A percentile compares a stretch with the other conserved stretches of the same genome.
These are phyloP conservation scores for Neurospora sp. DNA, from an alignment of 495 filamentous ascomycete genomes.

Conservation along the genomic window DNA sequence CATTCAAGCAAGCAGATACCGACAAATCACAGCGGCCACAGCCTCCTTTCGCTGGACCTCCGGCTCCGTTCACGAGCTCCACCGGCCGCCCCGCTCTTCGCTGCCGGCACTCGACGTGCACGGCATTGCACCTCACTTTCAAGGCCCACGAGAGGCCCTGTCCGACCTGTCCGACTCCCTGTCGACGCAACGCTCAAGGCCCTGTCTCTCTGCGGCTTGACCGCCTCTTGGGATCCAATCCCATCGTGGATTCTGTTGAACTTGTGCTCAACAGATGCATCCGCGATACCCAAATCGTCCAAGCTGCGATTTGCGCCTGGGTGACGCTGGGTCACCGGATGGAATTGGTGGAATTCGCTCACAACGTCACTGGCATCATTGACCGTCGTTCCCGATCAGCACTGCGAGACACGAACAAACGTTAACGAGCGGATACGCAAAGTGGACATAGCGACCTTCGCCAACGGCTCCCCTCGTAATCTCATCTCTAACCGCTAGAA, in stretches of 20 bases:
- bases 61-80: neutral
- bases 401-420: neutral
- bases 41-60: neutral
- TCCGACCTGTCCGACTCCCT: neutral
- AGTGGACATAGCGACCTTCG: neutral
- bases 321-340: neutral
- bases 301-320: neutral
- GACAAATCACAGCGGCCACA: neutral
- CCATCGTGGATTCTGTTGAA: neutral
- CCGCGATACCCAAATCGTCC: neutral
- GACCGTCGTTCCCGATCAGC: neutral
- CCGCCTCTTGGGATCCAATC: neutral
- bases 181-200: neutral
- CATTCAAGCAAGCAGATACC: neutral
- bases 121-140: neutral
- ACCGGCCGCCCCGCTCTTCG: neutral
- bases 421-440: neutral
- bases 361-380: neutral
- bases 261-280: neutral
- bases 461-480: neutral
- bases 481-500: neutral
- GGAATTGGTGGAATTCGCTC: neutral
- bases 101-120: neutral
- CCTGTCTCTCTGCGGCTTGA: neutral
- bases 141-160: neutral